Evolutionary conservation across 805 yeast species (phyloP).

Genomic region (Sungouiozyma ichnusensis): DNA sequence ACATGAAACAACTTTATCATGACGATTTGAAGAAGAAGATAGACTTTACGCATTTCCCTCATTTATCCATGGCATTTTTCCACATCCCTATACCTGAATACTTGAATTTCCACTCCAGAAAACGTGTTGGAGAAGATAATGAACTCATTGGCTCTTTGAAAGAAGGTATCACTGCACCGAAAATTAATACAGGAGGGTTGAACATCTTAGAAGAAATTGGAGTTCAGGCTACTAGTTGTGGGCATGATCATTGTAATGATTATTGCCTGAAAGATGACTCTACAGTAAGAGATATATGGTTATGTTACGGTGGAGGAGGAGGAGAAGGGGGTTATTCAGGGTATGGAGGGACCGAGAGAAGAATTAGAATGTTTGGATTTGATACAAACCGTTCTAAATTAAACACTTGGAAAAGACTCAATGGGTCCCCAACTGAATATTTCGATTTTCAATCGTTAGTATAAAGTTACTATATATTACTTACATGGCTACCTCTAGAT

Average conservation of each 20-base stretch:
- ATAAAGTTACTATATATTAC: background rate
- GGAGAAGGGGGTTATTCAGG: constrained; percentile 98
- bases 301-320: constrained; percentile 88
- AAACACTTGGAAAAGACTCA: constrained; percentile 64
- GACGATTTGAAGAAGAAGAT: constrained; percentile 21
- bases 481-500: too few relatives aligned
- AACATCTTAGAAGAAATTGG: constrained; percentile 51
- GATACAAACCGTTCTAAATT: constrained; percentile 37
- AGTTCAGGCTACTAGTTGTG: constrained; percentile 67
- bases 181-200: constrained; percentile 56
- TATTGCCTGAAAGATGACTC: constrained; percentile 58
- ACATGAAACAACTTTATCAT: constrained; percentile 33
- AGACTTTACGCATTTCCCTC: constrained; percentile 21
- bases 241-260: constrained; percentile 95
- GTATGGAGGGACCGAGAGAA: constrained; percentile 75
- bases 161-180: constrained; percentile 77
- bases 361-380: constrained; percentile 63
- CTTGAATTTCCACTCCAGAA: constrained; percentile 33
- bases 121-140: constrained; percentile 19
- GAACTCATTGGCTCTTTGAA: constrained; percentile 48
- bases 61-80: constrained; percentile 78
- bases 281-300: constrained; percentile 43
- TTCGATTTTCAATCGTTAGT: constrained; percentile 42
- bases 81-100: constrained; percentile 92
- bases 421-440: constrained; percentile 38